Evolutionary conservation across 2,329 filamentous ascomycete genomes (phyloP), one percentile per base, ranked within the genome.

Genomic region (Passalora sequoiae): DNA sequence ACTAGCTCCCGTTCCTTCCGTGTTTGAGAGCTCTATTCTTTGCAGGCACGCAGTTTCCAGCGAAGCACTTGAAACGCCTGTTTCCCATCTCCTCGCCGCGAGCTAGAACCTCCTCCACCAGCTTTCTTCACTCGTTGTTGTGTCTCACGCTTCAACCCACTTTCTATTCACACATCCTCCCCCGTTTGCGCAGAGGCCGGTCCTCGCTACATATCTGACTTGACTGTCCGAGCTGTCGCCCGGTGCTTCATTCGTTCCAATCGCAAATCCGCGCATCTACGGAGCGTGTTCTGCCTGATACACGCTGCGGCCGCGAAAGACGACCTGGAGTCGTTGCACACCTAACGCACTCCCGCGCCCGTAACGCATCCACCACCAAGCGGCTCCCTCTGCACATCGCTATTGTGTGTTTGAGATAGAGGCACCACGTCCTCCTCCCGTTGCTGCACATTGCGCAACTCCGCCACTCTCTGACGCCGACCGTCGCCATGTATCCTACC

Each of bases 401-500:
- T 29, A 21, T 12, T 40, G 20, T n/a, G n/a, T 32, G 46, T 52
- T 50, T 52, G 46, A 52, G 46, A 43, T 50, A 45, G 47, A 50
- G 47, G 36, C 38, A 7, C 27, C 28, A 40, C 40, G 44, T 40
- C 15, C 40, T 12, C 15, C 13, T 43, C 40, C 28, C 28, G n/a
- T 21, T 9, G 12, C 15, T n/a, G n/a, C n/a, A n/a, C n/a, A 15
- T 33, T 28, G 28, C 38, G 4, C 40, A 41, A 27, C 25, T 15
- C 13, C 36, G 16, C 15, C 7, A 19, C 15, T 24, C 1, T 3
- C 25, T 22, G 17, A 27, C 47, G 10, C 22, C 41, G 20, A 21
- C 19, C 13, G 17, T 30, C 25, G 15, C 44, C 57, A 74, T 74
- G 70, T 74, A 72, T 64, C 66, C 70, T 52, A 66, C 56, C 58